Conservation (phyloP, 2,329 filamentous ascomycete species). For the Simplicillium sp. region DNA sequence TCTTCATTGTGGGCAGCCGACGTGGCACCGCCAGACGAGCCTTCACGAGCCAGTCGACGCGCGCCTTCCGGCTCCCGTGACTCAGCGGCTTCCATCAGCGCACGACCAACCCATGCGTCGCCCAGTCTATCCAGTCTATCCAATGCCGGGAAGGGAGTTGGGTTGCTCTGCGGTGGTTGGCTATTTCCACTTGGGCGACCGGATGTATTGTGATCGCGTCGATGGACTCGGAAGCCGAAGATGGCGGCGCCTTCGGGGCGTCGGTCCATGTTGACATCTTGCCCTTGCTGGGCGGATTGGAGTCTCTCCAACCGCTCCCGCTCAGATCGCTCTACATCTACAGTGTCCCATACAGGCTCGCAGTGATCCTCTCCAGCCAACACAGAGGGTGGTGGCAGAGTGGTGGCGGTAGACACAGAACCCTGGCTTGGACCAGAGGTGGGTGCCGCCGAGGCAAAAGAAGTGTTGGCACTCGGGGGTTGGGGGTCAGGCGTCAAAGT, state of each 20-base stretch:
- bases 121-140: background rate
- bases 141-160: background rate
- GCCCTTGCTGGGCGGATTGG: background rate
- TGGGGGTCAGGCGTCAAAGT: slow-evolving; percentile 77
- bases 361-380: slow-evolving; percentile 29
- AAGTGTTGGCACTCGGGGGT: slow-evolving; percentile 70
- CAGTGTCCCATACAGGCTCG: slow-evolving; percentile 45
- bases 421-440: slow-evolving; percentile 28
- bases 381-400: slow-evolving; percentile 19
- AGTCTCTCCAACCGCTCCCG: slow-evolving; percentile 14
- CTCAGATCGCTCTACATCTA: slow-evolving; percentile 44
- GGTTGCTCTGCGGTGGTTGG: background rate
- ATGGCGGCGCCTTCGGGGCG: slow-evolving; percentile 3
- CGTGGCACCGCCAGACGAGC: slow-evolving; percentile 10
- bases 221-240: slow-evolving; percentile 10
- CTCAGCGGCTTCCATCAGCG: slow-evolving; percentile 10
- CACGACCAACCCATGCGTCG: background rate
- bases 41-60: slow-evolving; percentile 10
- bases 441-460: slow-evolving; percentile 57
- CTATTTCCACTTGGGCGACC: too few relatives aligned
- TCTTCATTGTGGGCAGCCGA: slow-evolving; percentile 22
- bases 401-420: slow-evolving; percentile 20
- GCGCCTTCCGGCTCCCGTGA: slow-evolving; percentile 12
- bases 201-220: background rate
- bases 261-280: background rate